Base-by-base conservation (phyloP, 805 yeast species). In the Wickerhamiella brachini region DNA sequence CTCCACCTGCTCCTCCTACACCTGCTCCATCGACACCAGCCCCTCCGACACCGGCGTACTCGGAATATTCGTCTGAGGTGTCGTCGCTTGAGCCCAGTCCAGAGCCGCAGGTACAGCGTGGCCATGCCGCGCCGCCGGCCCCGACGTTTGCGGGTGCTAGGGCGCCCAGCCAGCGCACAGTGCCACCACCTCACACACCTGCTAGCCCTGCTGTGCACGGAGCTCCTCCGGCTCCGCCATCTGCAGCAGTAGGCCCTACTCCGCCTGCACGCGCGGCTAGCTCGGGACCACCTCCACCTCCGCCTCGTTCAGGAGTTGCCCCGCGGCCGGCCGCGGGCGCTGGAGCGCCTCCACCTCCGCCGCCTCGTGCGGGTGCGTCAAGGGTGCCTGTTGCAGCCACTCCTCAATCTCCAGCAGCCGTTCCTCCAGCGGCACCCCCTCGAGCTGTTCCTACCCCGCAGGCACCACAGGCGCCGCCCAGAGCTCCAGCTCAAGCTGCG, bases 361-460 rank as follows among this genome's bases (percentile, higher is more conserved):
- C 54, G 5, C 54, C 61, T 9, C 51, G 59, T 18, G 48, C 53
- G 5, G 48, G 20, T 46, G 47, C 38, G 17, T 53, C 13, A 47
- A 52, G 20, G 47, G 54, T 37, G 2, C 47, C 51, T 17, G 52
- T 57, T 1, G 50, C 56, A 18, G 51, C 59, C 26, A n/a, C n/a
- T n/a, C 26, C 26, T 5, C 26, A 24, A n/a, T 51, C 59, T n/a
- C 45, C 57, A 18, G 53, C 53, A 13, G 49, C 56, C 15, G 50
- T 54, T 5, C 45, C 52, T 5, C 26, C 53, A 10, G 48, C 49
- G 1, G 41, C 60, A 13, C 38, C 56, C 2, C 54, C 66, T 10
- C 56, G 59, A 38, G 57, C 63, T 24, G 59, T 49, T n/a, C 41
- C 51, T 24, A 22, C 22, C 15, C n/a, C n/a, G n/a, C n/a, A n/a